Evolutionary conservation across 331 rosid species (phyloP).

Genomic region (Dryas integrifolia): DNA sequence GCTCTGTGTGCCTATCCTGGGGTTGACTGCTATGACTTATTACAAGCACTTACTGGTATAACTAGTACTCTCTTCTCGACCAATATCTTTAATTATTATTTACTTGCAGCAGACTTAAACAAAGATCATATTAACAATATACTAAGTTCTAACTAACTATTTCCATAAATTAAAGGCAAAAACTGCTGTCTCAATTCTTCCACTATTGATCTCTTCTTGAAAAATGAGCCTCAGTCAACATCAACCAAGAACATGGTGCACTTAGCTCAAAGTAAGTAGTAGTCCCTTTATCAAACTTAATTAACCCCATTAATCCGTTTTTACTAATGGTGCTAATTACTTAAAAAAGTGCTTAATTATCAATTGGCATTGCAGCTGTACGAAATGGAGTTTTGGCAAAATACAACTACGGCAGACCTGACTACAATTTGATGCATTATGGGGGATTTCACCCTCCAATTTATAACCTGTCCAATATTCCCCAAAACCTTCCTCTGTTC

Average conservation of each 20-base stretch:
- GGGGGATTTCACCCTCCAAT: constrained; percentile 59
- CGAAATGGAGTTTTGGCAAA: constrained; percentile 56
- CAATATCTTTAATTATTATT: neutral
- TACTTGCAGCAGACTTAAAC: neutral
- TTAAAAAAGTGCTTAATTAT: neutral
- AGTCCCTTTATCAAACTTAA: neutral
- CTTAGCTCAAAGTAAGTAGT: constrained; percentile 71
- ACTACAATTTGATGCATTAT: constrained; percentile 54
- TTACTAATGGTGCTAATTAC: neutral
- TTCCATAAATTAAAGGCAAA: constrained; percentile 37
- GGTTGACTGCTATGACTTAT: constrained; percentile 61
- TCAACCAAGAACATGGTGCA: constrained; percentile 81
- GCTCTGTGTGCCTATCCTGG: constrained; percentile 47
- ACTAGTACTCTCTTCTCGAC: neutral
- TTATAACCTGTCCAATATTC: constrained; percentile 77
- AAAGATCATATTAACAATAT: neutral
- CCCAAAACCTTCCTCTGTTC: constrained; percentile 67
- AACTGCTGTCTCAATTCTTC: constrained; percentile 89
- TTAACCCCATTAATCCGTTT: too few relatives aligned
- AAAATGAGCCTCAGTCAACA: constrained; percentile 78
- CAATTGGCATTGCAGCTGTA: constrained; percentile 43
- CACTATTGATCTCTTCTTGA: constrained; percentile 55
- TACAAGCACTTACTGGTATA: constrained; percentile 60
- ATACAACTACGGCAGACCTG: constrained; percentile 50
- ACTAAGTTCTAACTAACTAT: neutral